Evolutionary conservation across 495 filamentous ascomycete genomes (phyloP), one percentile per base, ranked within the genome.

Genomic region (Cladorrhinum samala): DNA sequence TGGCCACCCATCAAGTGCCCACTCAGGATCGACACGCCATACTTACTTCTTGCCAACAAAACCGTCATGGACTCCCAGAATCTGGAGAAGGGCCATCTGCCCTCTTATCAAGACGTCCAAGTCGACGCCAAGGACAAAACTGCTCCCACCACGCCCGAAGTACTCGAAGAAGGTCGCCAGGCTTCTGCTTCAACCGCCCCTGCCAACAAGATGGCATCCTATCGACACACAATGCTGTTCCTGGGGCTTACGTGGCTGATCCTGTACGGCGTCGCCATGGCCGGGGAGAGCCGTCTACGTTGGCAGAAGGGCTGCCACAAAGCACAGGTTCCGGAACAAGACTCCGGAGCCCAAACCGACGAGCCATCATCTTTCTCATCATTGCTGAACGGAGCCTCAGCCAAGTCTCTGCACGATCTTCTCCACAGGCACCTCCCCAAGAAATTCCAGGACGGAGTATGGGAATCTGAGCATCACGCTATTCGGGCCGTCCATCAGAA

Each of bases 351-450:
- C 16, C 55, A 61, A 41, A 27, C 16, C 11, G 30, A 41, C 36
- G 59, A 65, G 30, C 55, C 59, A 25, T 56, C 61, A 9, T 68
- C 63, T 19, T 65, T 72, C 59, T 66, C 65, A 14, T 52, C 62
- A 37, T 40, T 67, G 38, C 50, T 73, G 49, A 67, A 60, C 41
- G 54, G 62, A 9, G 64, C 68, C 16, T 70, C 71, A n/a, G 60
- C 69, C 8, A 58, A 66, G 38, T 61, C 64, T 50, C 60, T 74
- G 6, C 67, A 73, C 48, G 54, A 60, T 9, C 62, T 75, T 24
- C 65, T 74, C 2, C 68, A 71, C 48, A 60, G 67, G n/a, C 65
- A 66, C 49, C 65, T 72, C 38, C 68, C 72, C 2, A 47, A 51
- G n/a, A 57, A 60, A 33, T 72, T 69, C 47, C 66, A 63, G 53